Base-by-base conservation (phyloP, 257 asterid genomes). In the Solanum tarijense region DNA sequence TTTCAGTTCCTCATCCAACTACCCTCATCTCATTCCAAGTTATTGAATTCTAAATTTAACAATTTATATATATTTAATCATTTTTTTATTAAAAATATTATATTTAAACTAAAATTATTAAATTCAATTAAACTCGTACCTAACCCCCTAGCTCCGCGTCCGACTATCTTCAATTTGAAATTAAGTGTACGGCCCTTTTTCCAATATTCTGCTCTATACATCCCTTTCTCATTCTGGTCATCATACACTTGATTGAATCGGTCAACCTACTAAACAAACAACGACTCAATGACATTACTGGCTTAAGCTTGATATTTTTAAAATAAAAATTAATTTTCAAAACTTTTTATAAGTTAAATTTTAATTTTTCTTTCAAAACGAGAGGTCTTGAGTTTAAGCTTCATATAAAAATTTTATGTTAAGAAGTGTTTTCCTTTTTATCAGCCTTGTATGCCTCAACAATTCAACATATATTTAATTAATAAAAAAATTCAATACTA, bases 381-480 rank as follows among this genome's bases (percentile, higher is more conserved):
- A 55, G n/a, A 20, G 0, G 10, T 55, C 5, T 7, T 58, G 27
- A 1, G 1, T 55, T 55, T 55, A 18, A 6, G 3, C 0, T 55
- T 18, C 2, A 18, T 18, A 18, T 55, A 18, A 2, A 0, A 0
- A 0, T 0, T 52, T 18, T 2, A 18, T 6, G 4, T 55, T 55
- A 18, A 7, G n/a, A 55, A 55, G 66, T 9, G 5, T 20, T 58
- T 58, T 58, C 10, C 12, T 21, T 58, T 58, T 7, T 58, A 58
- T 58, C 12, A 20, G 12, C 11, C 25, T 7, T 21, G 66, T 8
- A 21, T 58, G 66, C 4, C 66, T 58, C 66, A 58, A 58, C 9
- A 16, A 52, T 52, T 52, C n/a, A 52, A 55, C n/a, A 55, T 55
- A 55, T 55, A 55, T 55, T 55, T n/a, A 55, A 3, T 20, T 55